Base-by-base conservation (phyloP, 768 basidiomycete species). In the Tephrocybe sp. region DNA sequence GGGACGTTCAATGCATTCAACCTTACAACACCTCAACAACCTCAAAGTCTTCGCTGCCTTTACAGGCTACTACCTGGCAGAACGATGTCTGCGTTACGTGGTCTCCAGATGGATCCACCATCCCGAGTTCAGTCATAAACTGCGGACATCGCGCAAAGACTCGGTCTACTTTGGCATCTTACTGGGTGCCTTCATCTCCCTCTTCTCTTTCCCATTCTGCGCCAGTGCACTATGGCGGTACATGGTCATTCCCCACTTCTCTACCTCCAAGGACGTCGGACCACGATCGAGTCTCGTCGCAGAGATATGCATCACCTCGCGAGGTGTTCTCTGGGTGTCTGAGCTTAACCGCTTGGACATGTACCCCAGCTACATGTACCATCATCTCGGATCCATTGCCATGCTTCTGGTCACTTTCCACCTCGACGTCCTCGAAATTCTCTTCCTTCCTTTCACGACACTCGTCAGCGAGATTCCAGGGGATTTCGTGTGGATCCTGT, bases 291-390 rank as follows among this genome's bases (percentile, higher is more conserved):
- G 39, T 18, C 41, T 50, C 4, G 23, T 42, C 10, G 49, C 49
- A 15, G 33, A 50, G 10, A 50, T 50, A 43, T 50, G 49, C 25
- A 44, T 50, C 20, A 28, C 42, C 3, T 36, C 49, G 23, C 41
- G 49, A 3, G 42, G 49, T 2, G 41, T 50, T 12, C 14, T 43
- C 14, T 44, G 49, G 49, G 42, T 50, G 25, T 50, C 49, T 8
- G 49, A 50, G 49, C 41, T 44, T 32, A 50, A 50, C 33, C 49
- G 49, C 42, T 12, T 50, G 18, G 42, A 50, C 28, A 37, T 50
- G 15, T 50, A 37, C 21, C 34, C 49, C 21, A 41, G 49, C 24
- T 50, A 50, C 17, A 23, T 50, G 6, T 50, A 50, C 20, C 49
- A 50, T 34, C 49, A 50, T 11, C 20, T 50, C 4, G 49, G 49